Evolutionary conservation across 2,329 filamentous ascomycete genomes (phyloP).

Genomic region (Cadophora luteo-olivacea): DNA sequence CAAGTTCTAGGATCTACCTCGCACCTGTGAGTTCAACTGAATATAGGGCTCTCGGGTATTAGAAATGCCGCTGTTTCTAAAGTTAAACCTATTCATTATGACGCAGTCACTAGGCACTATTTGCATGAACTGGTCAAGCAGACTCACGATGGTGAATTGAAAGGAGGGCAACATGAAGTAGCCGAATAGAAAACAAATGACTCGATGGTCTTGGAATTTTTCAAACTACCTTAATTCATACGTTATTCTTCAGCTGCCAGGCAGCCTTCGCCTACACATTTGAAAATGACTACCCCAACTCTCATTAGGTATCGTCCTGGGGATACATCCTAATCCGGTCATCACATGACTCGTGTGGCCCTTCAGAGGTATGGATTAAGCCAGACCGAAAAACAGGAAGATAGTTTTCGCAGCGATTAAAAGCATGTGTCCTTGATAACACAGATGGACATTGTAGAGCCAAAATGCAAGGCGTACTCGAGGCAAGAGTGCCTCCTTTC

Average conservation of each 20-base stretch:
- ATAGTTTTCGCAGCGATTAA: neutral
- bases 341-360: neutral
- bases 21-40: neutral
- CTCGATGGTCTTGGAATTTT: too few relatives aligned
- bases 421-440: neutral
- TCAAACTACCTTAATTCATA: too few relatives aligned
- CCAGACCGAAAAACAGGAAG: neutral
- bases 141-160: neutral
- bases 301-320: neutral
- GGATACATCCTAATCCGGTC: neutral
- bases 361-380: neutral
- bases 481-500: neutral
- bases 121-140: neutral
- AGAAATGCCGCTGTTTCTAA: conserved; percentile 4
- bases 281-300: neutral
- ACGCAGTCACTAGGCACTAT: neutral
- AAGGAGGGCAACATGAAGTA: neutral
- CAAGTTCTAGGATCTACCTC: neutral
- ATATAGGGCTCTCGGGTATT: neutral
- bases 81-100: neutral
- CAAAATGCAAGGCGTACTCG: neutral
- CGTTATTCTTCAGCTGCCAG: too few relatives aligned
- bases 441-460: neutral
- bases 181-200: neutral
- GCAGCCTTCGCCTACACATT: too few relatives aligned